Evolutionary conservation across 169 alveolate genomes (phyloP).

Genomic region (Eimeria acervulina): DNA sequence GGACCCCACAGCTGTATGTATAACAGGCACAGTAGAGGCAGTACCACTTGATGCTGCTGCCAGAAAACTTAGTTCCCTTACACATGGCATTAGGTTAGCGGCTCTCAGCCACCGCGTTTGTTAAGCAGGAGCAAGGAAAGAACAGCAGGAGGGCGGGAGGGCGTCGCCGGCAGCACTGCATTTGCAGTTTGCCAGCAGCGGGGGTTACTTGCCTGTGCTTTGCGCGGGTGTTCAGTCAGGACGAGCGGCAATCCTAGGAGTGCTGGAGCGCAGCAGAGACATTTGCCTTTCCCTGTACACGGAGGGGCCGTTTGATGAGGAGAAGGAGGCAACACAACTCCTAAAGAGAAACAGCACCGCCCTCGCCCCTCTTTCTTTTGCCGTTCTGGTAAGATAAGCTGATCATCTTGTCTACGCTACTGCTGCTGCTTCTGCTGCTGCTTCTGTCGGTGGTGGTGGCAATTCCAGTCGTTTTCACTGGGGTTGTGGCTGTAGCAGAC

Average conservation of each 20-base stretch:
- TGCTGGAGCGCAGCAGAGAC: conserved; percentile 78
- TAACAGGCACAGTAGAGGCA: neutral
- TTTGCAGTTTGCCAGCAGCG: neutral
- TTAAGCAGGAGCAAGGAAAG: neutral
- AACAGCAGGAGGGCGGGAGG: conserved; percentile 11
- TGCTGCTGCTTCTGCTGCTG: neutral
- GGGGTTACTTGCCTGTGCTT: conserved; percentile 12
- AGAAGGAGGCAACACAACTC: conserved; percentile 66
- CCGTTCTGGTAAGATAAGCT: conserved; percentile 65
- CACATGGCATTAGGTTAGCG: neutral
- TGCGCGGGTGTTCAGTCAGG: conserved; percentile 78
- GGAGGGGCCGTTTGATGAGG: conserved; percentile 80
- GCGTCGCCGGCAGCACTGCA: conserved; percentile 13
- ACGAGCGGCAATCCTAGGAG: conserved; percentile 53
- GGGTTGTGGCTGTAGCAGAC: conserved; percentile 27
- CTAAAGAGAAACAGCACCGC: conserved; percentile 72
- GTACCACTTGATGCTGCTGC: neutral
- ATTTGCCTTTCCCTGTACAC: conserved; percentile 64
- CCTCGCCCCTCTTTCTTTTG: conserved; percentile 77
- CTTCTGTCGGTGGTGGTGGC: neutral
- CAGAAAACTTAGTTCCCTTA: neutral
- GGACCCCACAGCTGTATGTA: conserved; percentile 37
- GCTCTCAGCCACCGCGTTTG: neutral
- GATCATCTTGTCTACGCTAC: neutral
- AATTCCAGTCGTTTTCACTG: too few relatives aligned